Conservation (phyloP, 2,329 filamentous ascomycete genomes). For the Ophiostoma himal-ulmi region DNA sequence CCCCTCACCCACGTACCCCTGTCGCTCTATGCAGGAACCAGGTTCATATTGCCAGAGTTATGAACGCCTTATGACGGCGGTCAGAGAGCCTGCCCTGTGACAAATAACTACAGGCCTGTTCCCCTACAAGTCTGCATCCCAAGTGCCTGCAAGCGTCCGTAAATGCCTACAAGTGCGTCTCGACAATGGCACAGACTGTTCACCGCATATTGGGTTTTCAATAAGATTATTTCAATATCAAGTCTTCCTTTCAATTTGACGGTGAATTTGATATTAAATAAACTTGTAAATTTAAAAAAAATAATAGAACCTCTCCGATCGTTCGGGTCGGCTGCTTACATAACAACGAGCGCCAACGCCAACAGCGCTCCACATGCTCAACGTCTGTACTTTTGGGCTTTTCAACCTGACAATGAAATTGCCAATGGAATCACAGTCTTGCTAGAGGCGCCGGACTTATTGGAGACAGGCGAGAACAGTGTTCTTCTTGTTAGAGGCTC, state of each 20-base stretch:
- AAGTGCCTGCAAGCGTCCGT: too few species aligned
- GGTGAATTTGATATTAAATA: too few species aligned
- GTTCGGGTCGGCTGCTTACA: background rate
- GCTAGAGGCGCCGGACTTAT: background rate
- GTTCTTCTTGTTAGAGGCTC: background rate
- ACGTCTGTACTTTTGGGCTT: background rate
- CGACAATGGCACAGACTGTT: background rate
- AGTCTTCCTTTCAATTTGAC: too few species aligned
- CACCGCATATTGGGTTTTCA: background rate
- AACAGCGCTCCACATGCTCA: background rate
- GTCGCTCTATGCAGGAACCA: constrained; percentile 10
- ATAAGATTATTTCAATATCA: too few species aligned
- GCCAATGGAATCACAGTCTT: background rate
- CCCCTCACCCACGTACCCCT: background rate
- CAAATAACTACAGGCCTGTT: constrained; percentile 2
- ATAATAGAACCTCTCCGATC: background rate
- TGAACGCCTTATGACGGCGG: background rate
- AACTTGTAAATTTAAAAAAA: background rate
- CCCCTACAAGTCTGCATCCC: background rate
- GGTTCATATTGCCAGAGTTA: background rate
- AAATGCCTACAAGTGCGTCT: background rate
- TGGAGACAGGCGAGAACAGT: background rate
- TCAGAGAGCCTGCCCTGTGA: background rate
- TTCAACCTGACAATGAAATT: background rate
- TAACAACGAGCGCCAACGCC: background rate